Evolutionary conservation across 768 basidiomycete genomes (phyloP), one percentile per base, ranked within the genome.

Genomic region (Collybiopsis luxurians): DNA sequence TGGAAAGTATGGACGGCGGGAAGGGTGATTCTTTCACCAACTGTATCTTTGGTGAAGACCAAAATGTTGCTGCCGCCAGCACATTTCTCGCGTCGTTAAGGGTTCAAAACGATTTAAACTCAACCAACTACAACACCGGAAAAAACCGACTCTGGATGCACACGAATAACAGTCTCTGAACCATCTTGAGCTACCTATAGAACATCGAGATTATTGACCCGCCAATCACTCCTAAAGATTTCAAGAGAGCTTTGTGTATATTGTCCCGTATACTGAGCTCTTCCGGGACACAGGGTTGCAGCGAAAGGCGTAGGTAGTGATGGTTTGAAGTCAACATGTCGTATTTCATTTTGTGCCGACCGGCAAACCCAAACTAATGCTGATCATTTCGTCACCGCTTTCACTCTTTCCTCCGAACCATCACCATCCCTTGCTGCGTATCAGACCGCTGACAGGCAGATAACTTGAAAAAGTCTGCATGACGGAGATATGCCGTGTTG

Each of bases 401-500:
- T 11, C 27, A 24, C 24, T 15, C 39, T 27, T 11, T 40, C 17
- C 3, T 30, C 15, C 40, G 19, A 17, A 49, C 44, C 38, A 34
- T 26, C 24, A 46, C 28, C 17, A 42, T 34, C 24, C 27, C 61
- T 24, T 56, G 38, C 6, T 45, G 47, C 26, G 60, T n/a, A n/a
- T n/a, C n/a, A n/a, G n/a, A n/a, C n/a, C n/a, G n/a, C n/a, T n/a
- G n/a, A n/a, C n/a, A n/a, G n/a, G n/a, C n/a, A n/a, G n/a, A n/a
- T n/a, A n/a, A n/a, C n/a, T n/a, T n/a, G n/a, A 60, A 31, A 38
- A 38, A 38, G 7, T 42, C 61, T 30, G 70, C 68, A 51, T 76
- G 75, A 19, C 56, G 27, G 39, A 53, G 24, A 21, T 61, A 55
- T 87, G 84, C 55, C 83, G 82, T 7, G 73, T 84, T 30, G 75